Conservation (phyloP, 1,284 basidiomycete genomes). For the Trichosporon sp. region DNA sequence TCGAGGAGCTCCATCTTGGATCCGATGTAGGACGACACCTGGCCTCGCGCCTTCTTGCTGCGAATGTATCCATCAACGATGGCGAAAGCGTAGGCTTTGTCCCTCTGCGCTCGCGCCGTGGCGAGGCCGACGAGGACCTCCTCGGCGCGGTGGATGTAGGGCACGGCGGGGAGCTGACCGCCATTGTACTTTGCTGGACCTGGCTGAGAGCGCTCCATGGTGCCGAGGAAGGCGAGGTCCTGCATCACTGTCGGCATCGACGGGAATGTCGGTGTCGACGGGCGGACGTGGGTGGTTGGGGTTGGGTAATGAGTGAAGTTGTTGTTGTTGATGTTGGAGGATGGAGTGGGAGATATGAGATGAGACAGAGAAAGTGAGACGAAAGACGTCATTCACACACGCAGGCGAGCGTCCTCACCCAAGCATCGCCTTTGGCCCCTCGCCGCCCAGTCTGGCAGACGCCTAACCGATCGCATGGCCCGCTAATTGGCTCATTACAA, state of each 20-base stretch:
- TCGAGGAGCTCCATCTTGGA: not conserved
- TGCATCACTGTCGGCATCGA: not conserved
- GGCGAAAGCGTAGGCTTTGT: not conserved
- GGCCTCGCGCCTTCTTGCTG: constrained; percentile 12
- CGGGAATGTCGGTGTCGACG: not conserved
- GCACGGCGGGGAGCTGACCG: not conserved
- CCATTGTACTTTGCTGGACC: constrained; percentile 6
- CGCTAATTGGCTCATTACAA: not conserved
- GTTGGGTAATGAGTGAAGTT: no score
- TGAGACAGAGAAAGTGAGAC: not conserved
- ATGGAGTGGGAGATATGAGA: not conserved
- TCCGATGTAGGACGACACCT: not conserved
- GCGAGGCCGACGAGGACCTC: constrained; percentile 12
- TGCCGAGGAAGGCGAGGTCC: constrained; percentile 5
- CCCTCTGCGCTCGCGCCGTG: not conserved
- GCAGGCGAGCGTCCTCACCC: not conserved
- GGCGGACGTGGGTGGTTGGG: no score
- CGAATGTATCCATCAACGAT: not conserved
- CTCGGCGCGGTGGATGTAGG: constrained; percentile 7
- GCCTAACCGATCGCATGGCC: not conserved
- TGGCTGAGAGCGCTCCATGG: not conserved
- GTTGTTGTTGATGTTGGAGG: no score
- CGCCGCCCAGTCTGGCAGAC: no score
- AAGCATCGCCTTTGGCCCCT: no score
- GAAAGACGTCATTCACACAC: constrained; percentile 12